Conservation (phyloP, 176 grass and related monocot species). For the Hordeum vulgare region MorexV3_pseudomolecules_assembly NC_058522.1:583379725-583380224, state of each 20-base stretch:
- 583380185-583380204: no score
- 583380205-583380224: no score
- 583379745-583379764: background rate
- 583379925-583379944: conserved; percentile 47
- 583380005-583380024: background rate
- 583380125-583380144: background rate
- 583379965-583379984: conserved; percentile 80
- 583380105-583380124: conserved; percentile 26
- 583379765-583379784: conserved; percentile 56
- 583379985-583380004: background rate
- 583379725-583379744: background rate
- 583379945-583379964: conserved; percentile 62
- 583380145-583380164: no score
- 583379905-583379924: conserved; percentile 64
- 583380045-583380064: no score
- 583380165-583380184: no score
- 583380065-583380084: no score
- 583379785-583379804: conserved; percentile 40
- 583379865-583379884: conserved; percentile 51
- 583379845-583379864: conserved; percentile 60
- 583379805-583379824: conserved; percentile 58
- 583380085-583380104: conserved; percentile 29
- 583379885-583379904: conserved; percentile 61
- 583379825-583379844: conserved; percentile 67
- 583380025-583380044: background rate